phyloP scores from a whole-genome alignment of 345 rosid genomes.

The Abelmoschus esculentus region DNA sequence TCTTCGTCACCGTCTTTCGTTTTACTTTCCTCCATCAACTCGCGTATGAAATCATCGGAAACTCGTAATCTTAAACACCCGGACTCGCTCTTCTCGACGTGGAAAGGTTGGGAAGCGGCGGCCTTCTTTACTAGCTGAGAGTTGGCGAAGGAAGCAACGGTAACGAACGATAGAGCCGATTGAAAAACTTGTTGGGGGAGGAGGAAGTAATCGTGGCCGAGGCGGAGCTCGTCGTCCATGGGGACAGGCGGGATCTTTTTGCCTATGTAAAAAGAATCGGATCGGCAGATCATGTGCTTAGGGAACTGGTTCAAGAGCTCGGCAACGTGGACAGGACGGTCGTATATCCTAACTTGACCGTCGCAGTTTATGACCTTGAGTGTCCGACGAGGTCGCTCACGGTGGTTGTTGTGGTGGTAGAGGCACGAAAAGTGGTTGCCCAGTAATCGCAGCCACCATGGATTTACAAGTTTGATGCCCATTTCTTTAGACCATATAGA shows the following conservation, averaged over 20 bases:
- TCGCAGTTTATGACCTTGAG: conserved; percentile 60
- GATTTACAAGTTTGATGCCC: conserved; percentile 15
- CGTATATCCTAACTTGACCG: conserved; percentile 52
- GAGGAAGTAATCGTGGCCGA: conserved; percentile 70
- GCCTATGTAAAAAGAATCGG: conserved; percentile 73
- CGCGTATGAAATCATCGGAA: conserved; percentile 68
- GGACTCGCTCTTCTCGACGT: conserved; percentile 45
- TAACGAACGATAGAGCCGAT: conserved; percentile 54
- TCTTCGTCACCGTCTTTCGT: conserved; percentile 3
- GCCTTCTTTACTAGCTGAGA: conserved; percentile 21
- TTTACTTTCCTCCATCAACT: conserved; percentile 41
- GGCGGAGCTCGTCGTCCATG: conserved; percentile 53
- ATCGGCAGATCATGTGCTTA: conserved; percentile 70
- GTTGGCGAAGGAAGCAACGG: conserved; percentile 47
- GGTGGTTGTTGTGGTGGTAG: conserved; percentile 12
- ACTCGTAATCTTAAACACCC: conserved; percentile 60
- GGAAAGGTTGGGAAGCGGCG: conserved; percentile 40
- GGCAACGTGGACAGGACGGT: conserved; percentile 44
- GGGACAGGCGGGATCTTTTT: conserved; percentile 65
- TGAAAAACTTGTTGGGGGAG: conserved; percentile 35
- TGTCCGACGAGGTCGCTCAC: conserved; percentile 1
- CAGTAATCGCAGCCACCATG: conserved; percentile 22
- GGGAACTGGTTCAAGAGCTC: conserved; percentile 59
- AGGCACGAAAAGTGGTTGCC: conserved; percentile 29
- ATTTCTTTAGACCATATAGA: not conserved